Base-by-base conservation (phyloP, 345 rosid genomes). In the Xanthoceras sorbifolium region DNA sequence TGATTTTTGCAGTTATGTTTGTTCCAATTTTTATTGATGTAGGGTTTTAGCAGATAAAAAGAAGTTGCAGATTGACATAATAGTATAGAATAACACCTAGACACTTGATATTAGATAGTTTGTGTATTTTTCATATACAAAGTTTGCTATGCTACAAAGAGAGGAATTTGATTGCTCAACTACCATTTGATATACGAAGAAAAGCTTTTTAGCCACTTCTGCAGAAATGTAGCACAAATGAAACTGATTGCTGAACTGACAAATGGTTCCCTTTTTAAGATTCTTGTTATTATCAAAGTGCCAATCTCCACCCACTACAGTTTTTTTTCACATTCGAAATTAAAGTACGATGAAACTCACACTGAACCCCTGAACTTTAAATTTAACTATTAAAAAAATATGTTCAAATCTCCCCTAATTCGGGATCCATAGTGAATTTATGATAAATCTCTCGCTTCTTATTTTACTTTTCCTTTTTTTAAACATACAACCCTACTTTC, bases 131-230 rank as follows among this genome's bases (percentile, higher is more conserved):
- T 2, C 36, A 32, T 68, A 68, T 64, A 70, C 10, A 71, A 69
- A 78, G 40, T 67, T 67, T 77, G 71, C 26, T 80, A 31, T 10
- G 6, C 78, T 55, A 50, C 76, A 76, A 31, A 25, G 42, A 69
- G 82, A 75, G 76, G 81, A 70, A 63, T 67, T 69, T n/a, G 79
- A 52, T 81, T 79, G 80, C 66, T 44, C 17, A 64, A 42, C 64
- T 32, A 34, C 26, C 57, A 23, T 64, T 17, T 71, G 40, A 46
- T 52, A 29, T 25, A 34, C 48, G 26, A 40, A 25, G 55, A 28
- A 71, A 29, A 32, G 75, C 15, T 71, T 69, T 69, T n/a, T 52
- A 57, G 40, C 54, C 34, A 23, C 9, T 59, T 3, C 14, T 18
- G 65, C 55, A 18, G 26, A 67, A 83, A 69, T 81, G 76, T 29